phyloP scores from a whole-genome alignment of 352 stramenopile species.

The Phytophthora pseudosyringae region DNA sequence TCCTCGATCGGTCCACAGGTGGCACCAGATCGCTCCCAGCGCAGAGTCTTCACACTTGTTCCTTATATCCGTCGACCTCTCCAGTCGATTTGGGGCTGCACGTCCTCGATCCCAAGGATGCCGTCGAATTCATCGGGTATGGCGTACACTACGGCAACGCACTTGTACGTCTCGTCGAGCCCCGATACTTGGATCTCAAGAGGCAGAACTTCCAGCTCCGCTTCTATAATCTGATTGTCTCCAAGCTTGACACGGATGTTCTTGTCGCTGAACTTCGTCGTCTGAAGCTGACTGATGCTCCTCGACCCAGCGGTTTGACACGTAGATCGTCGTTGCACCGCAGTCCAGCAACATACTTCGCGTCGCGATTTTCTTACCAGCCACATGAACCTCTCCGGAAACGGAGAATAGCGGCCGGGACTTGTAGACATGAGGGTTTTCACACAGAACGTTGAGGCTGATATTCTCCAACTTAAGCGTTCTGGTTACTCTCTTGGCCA shows the following conservation, averaged over 20 bases:
- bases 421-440: constrained; percentile 16
- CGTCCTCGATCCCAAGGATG: constrained; percentile 17
- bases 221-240: constrained; percentile 2
- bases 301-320: neutral
- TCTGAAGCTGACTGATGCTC: neutral
- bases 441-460: constrained; percentile 14
- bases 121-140: neutral
- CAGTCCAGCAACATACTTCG: constrained; percentile 4
- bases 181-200: too few species aligned
- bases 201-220: constrained; percentile 13
- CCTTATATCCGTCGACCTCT: constrained; percentile 8
- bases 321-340: constrained; percentile 4
- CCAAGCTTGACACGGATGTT: constrained; percentile 10
- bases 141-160: neutral
- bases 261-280: constrained; percentile 6
- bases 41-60: neutral
- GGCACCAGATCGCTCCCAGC: too few species aligned
- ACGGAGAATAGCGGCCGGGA: too few species aligned
- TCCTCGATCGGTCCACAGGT: neutral
- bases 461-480: constrained; percentile 6
- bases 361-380: neutral
- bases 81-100: constrained; percentile 13
- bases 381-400: too few species aligned
- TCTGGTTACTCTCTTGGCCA: constrained; percentile 8
- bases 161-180: neutral